Base-by-base conservation (phyloP, 805 yeast genomes). In the Ogataea zsoltii region DNA sequence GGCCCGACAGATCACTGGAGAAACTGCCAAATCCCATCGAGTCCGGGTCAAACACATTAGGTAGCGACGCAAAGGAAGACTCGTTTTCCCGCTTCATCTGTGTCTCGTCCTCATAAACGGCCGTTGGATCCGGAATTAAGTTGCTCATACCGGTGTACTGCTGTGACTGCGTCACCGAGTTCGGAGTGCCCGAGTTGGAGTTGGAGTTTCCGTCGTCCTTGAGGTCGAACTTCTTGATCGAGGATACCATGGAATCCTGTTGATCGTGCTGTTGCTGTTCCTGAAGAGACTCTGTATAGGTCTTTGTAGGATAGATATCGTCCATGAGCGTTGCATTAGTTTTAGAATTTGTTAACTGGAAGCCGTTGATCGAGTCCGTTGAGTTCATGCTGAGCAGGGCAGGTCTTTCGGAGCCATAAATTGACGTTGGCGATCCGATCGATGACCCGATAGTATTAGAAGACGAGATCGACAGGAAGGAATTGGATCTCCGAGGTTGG, bases 241-340 rank as follows among this genome's bases (percentile, higher is more conserved):
- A 33, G 14, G 36, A 4, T 5, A 33, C 25, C 21, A 33, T 13
- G 6, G 33, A 13, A 11, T 31, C 33, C 31, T 35, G 30, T 14
- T 23, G 38, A 15, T 37, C 17, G 4, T 26, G 25, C 40, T 37
- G 40, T n/a, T 26, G 32, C 25, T 26, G 30, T 11, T 10, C 32
- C 16, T 37, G 33, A 4, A 10, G 32, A 15, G 25, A 32, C 16
- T 47, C 67, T 0, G 67, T 63, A 31, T 60, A 63, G 1, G 68
- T 63, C 38, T 55, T 63, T 2, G 65, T 54, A 46, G 58, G 62
- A 46, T 65, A 62, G 13, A 63, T 42, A 38, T 63, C 69, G 35
- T 61, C 67, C 65, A 62, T 62, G 14, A 64, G 41, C 1, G 69
- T 63, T 11, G 68, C 58, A 44, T 65, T 63, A 2, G 68, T 64